Percentiles rank a stretch among this genome's conserved stretches.
Conservation (phyloP, 2,329 filamentous ascomycete genomes). For the Ophiostoma perfectum region DNA sequence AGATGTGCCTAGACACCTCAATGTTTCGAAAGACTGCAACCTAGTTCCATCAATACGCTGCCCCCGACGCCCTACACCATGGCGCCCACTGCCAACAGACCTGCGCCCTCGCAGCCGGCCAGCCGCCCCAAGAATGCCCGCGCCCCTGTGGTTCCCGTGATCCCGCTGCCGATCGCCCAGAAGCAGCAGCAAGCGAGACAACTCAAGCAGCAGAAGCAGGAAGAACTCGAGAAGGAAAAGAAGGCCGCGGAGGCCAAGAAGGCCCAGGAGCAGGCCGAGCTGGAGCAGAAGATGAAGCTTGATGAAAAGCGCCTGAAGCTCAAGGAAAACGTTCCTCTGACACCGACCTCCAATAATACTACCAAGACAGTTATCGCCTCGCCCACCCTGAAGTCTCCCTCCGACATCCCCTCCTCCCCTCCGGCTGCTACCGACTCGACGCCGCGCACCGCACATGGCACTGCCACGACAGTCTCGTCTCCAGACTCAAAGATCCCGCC, state of each 20-base stretch:
- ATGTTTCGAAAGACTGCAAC: conserved; percentile 14
- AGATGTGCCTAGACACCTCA: conserved; percentile 10
- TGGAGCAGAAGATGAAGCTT: not conserved
- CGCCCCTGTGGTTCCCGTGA: conserved; percentile 24
- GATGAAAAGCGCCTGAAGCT: not conserved
- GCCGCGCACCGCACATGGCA: conserved; percentile 15
- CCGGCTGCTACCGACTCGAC: conserved; percentile 1
- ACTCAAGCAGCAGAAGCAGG: conserved; percentile 18
- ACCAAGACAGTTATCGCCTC: not conserved
- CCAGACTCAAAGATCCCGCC: conserved; percentile 13
- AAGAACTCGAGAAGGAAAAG: conserved; percentile 14
- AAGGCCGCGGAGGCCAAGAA: conserved; percentile 4
- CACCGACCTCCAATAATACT: not conserved
- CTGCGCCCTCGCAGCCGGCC: conserved; percentile 14
- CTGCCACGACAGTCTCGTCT: conserved; percentile 12
- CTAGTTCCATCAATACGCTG: conserved; percentile 1
- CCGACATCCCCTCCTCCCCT: conserved; percentile 14
- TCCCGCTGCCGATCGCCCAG: conserved; percentile 26
- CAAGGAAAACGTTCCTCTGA: not conserved
- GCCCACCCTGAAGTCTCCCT: not conserved
- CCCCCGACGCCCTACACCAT: conserved; percentile 16
- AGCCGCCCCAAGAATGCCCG: conserved; percentile 20
- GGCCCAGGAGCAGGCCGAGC: conserved; percentile 9
- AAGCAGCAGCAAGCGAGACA: conserved; percentile 25
- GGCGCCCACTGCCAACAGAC: conserved; percentile 21